Base-by-base conservation (phyloP, 306 rosid species). In the Trichosanthes truncata region DNA sequence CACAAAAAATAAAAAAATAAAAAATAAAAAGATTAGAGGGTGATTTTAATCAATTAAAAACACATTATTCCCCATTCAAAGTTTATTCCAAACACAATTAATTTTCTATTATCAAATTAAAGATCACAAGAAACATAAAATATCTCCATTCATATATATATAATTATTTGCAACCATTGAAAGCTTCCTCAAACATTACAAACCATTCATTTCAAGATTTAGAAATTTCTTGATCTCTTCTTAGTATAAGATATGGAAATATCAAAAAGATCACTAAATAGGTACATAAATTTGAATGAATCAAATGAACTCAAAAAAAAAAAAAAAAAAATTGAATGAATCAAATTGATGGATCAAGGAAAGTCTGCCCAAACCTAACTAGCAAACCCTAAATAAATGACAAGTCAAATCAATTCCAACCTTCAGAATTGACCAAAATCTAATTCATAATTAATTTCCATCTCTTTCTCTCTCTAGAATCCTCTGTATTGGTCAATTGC, bases 311-410 rank as follows among this genome's bases (percentile, higher is more conserved):
- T 29, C 33, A 29, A 29, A 29, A 29, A 29, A 29, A 29, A 29
- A 29, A 29, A 29, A 29, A 29, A 29, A 29, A 29, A 29, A 29
- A 29, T 1, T 29, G 33, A 29, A 29, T 29, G 33, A 29, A 29
- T 29, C 11, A 56, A 56, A 21, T 9, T 21, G 75, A 68, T 68
- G 38, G 21, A 72, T 43, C 23, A 45, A 69, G 17, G 18, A n/a
- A n/a, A 69, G 36, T 69, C 35, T 69, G 76, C 35, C 55, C 74
- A 63, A 57, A 66, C 74, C 48, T 66, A 69, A 69, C 55, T n/a
- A 45, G 57, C 57, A 72, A 71, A 71, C 53, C 74, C 76, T 43
- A 72, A 45, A 45, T 46, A 72, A 72, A 72, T 72, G 77, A 72
- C 40, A 72, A 46, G 57, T 45, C 57, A 46, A 23, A 45, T 45